Evolutionary conservation across 306 rosid genomes (phyloP).

Genomic region (Acacia melanoxylon): DNA sequence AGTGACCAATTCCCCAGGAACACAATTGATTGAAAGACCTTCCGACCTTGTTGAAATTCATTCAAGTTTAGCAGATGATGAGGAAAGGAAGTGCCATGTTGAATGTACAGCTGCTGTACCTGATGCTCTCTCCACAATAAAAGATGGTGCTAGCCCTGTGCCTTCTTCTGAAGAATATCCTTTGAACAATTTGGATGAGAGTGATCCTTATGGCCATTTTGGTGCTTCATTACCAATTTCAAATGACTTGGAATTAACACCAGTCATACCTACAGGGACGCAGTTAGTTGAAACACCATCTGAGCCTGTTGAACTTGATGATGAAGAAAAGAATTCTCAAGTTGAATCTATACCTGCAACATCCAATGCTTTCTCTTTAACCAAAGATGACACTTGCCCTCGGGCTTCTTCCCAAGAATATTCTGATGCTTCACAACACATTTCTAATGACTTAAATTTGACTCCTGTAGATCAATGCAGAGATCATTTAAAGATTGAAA

Average conservation of each 20-base stretch:
- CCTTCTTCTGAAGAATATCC: conserved; percentile 40
- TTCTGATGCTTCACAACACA: conserved; percentile 40
- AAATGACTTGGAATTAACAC: conserved; percentile 39
- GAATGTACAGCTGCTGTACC: conserved; percentile 36
- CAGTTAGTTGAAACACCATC: conserved; percentile 43
- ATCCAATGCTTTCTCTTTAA: conserved; percentile 35
- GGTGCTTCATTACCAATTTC: conserved; percentile 36
- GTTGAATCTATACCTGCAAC: conserved; percentile 38
- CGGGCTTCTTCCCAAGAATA: conserved; percentile 38
- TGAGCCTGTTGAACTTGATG: conserved; percentile 30
- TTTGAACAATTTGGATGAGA: conserved; percentile 39
- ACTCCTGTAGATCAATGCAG: conserved; percentile 40
- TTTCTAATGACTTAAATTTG: conserved; percentile 41
- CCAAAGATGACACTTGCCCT: conserved; percentile 34
- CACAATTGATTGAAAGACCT: conserved; percentile 42
- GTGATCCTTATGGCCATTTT: conserved; percentile 40
- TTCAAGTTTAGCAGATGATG: conserved; percentile 40
- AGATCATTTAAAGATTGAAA: conserved; percentile 32
- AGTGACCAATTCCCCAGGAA: conserved; percentile 18
- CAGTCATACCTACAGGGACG: conserved; percentile 34
- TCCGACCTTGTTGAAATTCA: conserved; percentile 31
- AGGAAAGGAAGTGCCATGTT: conserved; percentile 36
- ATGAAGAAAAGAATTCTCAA: conserved; percentile 37
- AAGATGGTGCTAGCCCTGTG: conserved; percentile 35
- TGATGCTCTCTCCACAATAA: conserved; percentile 34